Evolutionary conservation across 2,329 filamentous ascomycete species (phyloP).

Genomic region (Alternaria gansuensis): DNA sequence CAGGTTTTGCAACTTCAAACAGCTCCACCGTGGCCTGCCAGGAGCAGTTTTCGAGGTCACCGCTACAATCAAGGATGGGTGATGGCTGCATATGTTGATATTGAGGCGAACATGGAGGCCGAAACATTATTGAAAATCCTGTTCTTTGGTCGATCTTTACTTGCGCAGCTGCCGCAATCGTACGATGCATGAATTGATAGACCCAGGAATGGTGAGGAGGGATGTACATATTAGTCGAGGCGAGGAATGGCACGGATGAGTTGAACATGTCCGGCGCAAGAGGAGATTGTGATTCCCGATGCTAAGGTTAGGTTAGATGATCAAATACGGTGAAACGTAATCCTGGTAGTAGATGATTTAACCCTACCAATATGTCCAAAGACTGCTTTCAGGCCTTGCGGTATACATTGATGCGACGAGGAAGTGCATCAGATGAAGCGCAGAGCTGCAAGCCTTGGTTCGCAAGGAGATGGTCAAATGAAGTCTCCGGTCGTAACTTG

Average conservation of each 20-base stretch:
- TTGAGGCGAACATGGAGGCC: slow-evolving; percentile 2
- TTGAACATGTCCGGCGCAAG: slow-evolving; percentile 12
- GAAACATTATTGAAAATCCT: slow-evolving; percentile 3
- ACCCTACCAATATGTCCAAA: slow-evolving; percentile 16
- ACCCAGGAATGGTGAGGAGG: slow-evolving; percentile 24
- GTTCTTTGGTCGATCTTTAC: slow-evolving; percentile 19
- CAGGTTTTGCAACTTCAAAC: slow-evolving; percentile 8
- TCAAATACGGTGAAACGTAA: slow-evolving; percentile 18
- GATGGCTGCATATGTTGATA: slow-evolving; percentile 1
- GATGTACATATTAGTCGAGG: slow-evolving; percentile 5
- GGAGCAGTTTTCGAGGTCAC: slow-evolving; percentile 1
- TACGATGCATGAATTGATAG: slow-evolving; percentile 18
- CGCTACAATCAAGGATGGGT: slow-evolving; percentile 15
- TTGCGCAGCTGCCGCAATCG: slow-evolving; percentile 13
- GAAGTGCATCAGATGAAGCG: slow-evolving; percentile 43
- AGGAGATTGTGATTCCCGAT: slow-evolving; percentile 18
- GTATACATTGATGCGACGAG: slow-evolving; percentile 49
- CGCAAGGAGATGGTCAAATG: slow-evolving; percentile 43
- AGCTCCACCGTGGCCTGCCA: slow-evolving; percentile 7
- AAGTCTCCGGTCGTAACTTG: slow-evolving; percentile 48
- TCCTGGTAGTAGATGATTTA: slow-evolving; percentile 8
- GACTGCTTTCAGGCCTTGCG: slow-evolving; percentile 35
- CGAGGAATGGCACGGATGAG: slow-evolving; percentile 11
- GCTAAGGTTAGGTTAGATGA: slow-evolving; percentile 21
- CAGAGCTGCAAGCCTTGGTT: slow-evolving; percentile 39